A percentile compares a stretch with the other conserved stretches of the same genome.
Conservation (phyloP, 257 asterid species). For the Capsicum rhomboideum region DNA sequence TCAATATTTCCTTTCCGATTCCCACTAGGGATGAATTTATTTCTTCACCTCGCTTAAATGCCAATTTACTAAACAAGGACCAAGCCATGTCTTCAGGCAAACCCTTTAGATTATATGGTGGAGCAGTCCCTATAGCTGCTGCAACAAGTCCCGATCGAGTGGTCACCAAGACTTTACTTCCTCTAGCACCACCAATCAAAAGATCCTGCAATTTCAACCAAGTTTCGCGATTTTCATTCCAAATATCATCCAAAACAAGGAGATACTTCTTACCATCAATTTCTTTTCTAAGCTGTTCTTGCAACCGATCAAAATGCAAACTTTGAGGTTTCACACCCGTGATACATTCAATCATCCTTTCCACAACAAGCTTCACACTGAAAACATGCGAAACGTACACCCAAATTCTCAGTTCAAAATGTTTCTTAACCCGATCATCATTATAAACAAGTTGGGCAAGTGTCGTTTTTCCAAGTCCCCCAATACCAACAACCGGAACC, state of each 20-base stretch:
- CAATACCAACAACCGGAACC: slow-evolving; percentile 14
- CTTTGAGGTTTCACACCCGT: background rate
- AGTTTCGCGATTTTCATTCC: slow-evolving; percentile 13
- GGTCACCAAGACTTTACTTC: slow-evolving; percentile 15
- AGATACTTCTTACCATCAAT: background rate
- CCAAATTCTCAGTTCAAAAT: slow-evolving; percentile 12
- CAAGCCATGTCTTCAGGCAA: slow-evolving; percentile 8
- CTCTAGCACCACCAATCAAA: slow-evolving; percentile 3
- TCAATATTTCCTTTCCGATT: slow-evolving; percentile 15
- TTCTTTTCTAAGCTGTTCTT: background rate
- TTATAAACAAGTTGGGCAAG: slow-evolving; percentile 11
- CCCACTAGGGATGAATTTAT: background rate
- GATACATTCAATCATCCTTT: background rate
- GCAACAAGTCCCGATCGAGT: slow-evolving; percentile 12
- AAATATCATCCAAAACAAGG: slow-evolving; percentile 7
- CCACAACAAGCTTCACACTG: background rate
- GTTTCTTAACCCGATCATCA: background rate
- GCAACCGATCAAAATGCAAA: background rate
- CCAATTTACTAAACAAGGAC: slow-evolving; percentile 11
- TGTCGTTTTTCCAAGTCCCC: slow-evolving; percentile 18
- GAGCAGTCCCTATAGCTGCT: slow-evolving; percentile 1
- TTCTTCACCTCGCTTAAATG: slow-evolving; percentile 10
- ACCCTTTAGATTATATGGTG: slow-evolving; percentile 1
- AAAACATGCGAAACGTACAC: slow-evolving; percentile 8
- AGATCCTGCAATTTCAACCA: slow-evolving; percentile 14